phyloP scores from a whole-genome alignment of 257 asterid species.

The Solanum chiquidenum region DNA sequence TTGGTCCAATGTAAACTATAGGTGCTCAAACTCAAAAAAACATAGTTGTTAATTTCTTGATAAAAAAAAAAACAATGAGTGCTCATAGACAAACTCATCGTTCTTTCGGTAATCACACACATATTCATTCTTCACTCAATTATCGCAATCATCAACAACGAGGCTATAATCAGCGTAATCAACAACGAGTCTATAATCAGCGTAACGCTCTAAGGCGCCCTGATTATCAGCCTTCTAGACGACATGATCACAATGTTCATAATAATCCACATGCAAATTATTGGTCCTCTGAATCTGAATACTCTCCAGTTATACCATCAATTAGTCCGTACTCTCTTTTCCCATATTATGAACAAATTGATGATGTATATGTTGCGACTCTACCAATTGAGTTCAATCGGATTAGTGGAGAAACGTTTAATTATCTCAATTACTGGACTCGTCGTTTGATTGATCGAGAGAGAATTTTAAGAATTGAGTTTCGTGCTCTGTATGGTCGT shows the following conservation, averaged over 20 bases:
- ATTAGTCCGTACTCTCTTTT: not conserved
- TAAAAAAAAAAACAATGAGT: not conserved
- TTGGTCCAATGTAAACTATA: not conserved
- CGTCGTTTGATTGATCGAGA: not conserved
- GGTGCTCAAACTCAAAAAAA: no score
- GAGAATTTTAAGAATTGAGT: not conserved
- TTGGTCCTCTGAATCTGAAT: not conserved
- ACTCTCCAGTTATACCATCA: no score
- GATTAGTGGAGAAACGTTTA: not conserved
- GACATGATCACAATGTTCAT: not conserved
- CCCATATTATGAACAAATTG: not conserved
- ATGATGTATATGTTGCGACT: not conserved
- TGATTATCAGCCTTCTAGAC: not conserved
- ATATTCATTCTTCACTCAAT: not conserved
- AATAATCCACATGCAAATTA: not conserved
- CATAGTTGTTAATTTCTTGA: no score
- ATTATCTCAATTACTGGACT: not conserved
- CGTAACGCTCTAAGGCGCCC: not conserved
- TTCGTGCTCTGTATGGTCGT: not conserved
- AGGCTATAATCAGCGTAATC: not conserved
- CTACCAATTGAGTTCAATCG: not conserved
- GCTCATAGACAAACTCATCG: not conserved
- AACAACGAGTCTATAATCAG: not conserved
- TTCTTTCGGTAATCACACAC: not conserved
- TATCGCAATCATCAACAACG: not conserved